phyloP scores from a whole-genome alignment of 1,284 basidiomycete genomes.

The Lignosus rhinocerotis region DNA sequence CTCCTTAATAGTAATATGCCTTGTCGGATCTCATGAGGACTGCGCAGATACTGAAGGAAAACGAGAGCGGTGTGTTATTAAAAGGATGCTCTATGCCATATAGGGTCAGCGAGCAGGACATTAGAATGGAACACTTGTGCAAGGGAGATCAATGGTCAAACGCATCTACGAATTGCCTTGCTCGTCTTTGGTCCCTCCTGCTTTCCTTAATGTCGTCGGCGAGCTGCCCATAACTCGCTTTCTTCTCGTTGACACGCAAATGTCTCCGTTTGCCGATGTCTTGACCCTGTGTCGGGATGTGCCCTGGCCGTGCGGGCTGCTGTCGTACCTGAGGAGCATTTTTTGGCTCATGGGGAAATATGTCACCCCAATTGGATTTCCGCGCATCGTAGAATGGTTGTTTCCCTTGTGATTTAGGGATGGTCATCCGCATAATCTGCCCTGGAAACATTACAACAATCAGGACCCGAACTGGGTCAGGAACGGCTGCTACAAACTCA shows the following conservation, averaged over 20 bases:
- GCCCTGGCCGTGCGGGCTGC: slow-evolving; percentile 37
- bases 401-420: slow-evolving; percentile 91
- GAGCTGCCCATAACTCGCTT: slow-evolving; percentile 41
- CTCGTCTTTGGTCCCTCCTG: slow-evolving; percentile 25
- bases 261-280: slow-evolving; percentile 56
- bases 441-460: slow-evolving; percentile 47
- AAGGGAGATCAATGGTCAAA: background rate
- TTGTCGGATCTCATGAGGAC: background rate
- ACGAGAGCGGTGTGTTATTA: slow-evolving; percentile 12
- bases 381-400: slow-evolving; percentile 95
- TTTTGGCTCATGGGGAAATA: slow-evolving; percentile 88
- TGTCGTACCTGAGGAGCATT: slow-evolving; percentile 67
- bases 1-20: slow-evolving; percentile 1
- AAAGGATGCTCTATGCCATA: background rate
- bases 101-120: background rate
- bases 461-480: background rate
- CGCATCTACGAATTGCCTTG: slow-evolving; percentile 8
- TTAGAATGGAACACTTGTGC: background rate
- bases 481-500: slow-evolving; percentile 33
- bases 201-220: slow-evolving; percentile 41
- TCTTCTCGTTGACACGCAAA: slow-evolving; percentile 23
- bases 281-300: slow-evolving; percentile 36
- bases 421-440: slow-evolving; percentile 87
- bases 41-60: background rate
- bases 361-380: slow-evolving; percentile 91